Evolutionary conservation across 2,329 filamentous ascomycete species (phyloP).

Genomic region (Clarireedia paspali): DNA sequence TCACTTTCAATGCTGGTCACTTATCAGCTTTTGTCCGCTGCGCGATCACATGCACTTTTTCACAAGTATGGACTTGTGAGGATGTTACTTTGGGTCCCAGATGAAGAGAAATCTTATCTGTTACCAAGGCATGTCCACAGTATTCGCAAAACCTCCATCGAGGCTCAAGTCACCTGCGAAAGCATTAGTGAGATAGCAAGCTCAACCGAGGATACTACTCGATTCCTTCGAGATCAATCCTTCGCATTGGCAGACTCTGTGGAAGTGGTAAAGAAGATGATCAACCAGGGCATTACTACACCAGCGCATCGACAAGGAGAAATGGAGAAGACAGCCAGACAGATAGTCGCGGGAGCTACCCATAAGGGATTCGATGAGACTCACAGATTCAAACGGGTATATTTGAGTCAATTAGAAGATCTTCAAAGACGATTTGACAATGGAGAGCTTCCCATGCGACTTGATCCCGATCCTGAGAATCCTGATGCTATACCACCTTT

Average conservation of each 20-base stretch:
- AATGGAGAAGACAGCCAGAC: conserved; percentile 17
- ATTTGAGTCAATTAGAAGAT: background rate
- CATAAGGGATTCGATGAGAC: background rate
- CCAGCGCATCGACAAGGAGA: conserved; percentile 39
- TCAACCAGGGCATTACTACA: conserved; percentile 32
- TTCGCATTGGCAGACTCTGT: conserved; percentile 41
- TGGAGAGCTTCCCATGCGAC: background rate
- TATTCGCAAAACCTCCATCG: conserved; percentile 49
- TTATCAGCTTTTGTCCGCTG: conserved; percentile 52
- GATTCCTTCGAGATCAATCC: conserved; percentile 34
- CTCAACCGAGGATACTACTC: conserved; percentile 23
- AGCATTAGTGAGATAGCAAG: conserved; percentile 50
- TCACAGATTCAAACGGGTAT: background rate
- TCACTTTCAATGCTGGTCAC: conserved; percentile 51
- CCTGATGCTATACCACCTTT: background rate
- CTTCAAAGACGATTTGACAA: background rate
- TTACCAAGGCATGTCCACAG: conserved; percentile 52
- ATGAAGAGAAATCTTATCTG: conserved; percentile 49
- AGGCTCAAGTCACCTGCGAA: conserved; percentile 54
- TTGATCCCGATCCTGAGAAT: background rate
- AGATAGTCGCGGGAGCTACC: conserved; percentile 13
- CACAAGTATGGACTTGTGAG: conserved; percentile 73
- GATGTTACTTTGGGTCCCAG: conserved; percentile 65
- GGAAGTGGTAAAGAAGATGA: conserved; percentile 40
- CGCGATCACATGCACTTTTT: conserved; percentile 52